Base-by-base conservation (phyloP, 306 rosid species). In the Glycyrrhiza uralensis region DNA sequence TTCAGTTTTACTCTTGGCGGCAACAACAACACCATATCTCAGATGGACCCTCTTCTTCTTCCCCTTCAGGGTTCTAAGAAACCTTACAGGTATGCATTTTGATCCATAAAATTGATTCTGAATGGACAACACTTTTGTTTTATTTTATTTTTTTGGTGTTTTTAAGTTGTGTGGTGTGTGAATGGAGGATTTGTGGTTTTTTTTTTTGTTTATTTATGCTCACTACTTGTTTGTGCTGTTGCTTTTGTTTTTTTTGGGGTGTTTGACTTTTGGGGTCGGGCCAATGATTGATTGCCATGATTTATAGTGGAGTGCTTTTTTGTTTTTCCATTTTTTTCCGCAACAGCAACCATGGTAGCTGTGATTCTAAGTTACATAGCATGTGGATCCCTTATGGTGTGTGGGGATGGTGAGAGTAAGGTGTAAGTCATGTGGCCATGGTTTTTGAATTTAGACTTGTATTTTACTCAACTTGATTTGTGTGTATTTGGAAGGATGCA, bases 51-150 rank as follows among this genome's bases (percentile, higher is more conserved):
- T 77, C 80, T 87, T 67, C 47, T 88, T 78, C 87, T 79, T 82
- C 80, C 88, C 7, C 82, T 35, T 84, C 90, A 88, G 54, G 81
- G 79, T 58, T 84, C 80, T 63, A 89, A 76, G 85, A 92, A 87
- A 82, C 90, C 87, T 75, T 89, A 82, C 70, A 85, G 97, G 97
- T 89, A 84, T 50, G 26, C 3, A n/a, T 23, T 23, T 41, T 9
- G 56, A 42, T 14, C 22, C 55, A 13, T 55, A 1, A 35, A 74
- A 63, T 75, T 55, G n/a, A 66, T 72, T 72, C 30, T 55, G 29
- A 70, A 49, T 51, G 33, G 67, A 41, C 2, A 26, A 47, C 2
- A 7, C 12, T 22, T 42, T 39, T 24, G 1, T 54, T 58, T 2
- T 18, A 15, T 30, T 15, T 36, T 49, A 49, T n/a, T 8, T 23